These are phyloP conservation scores for Bocquillonia castaneifolia DNA, from an alignment of 441 rosid genomes.

Conservation along the genomic window DNA sequence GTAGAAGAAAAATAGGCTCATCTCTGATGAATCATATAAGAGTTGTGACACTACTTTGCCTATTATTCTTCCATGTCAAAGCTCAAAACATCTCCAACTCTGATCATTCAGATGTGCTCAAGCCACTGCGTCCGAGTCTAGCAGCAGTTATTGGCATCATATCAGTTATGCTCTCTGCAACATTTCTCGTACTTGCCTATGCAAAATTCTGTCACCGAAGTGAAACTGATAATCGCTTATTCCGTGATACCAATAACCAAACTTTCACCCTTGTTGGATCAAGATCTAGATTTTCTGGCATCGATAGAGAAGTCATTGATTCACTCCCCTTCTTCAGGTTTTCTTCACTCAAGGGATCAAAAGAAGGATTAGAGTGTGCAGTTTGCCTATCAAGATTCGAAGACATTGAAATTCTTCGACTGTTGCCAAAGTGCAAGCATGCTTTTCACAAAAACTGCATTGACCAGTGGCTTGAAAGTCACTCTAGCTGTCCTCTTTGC, in stretches of 20 bases:
- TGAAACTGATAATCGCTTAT: not conserved
- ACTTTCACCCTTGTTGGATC: conserved; percentile 22
- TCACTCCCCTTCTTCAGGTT: conserved; percentile 74
- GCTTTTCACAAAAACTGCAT: conserved; percentile 82
- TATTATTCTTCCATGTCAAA: conserved; percentile 24
- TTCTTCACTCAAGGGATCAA: conserved; percentile 57
- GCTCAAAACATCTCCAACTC: conserved; percentile 21
- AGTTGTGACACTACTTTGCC: conserved; percentile 5
- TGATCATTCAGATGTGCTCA: not conserved
- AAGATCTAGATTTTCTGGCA: conserved; percentile 48
- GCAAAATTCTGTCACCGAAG: conserved; percentile 48
- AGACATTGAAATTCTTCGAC: conserved; percentile 48
- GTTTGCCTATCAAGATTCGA: conserved; percentile 67
- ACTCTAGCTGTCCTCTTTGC: conserved; percentile 82
- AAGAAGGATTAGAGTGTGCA: conserved; percentile 71
- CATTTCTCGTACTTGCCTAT: conserved; percentile 59
- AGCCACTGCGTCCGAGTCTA: conserved; percentile 40
- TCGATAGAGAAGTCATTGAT: conserved; percentile 53
- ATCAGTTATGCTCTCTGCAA: conserved; percentile 44
- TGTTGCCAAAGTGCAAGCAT: conserved; percentile 75
- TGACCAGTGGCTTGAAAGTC: conserved; percentile 81
- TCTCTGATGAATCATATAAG: not conserved
- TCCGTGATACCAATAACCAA: not conserved
- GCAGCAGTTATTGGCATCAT: conserved; percentile 46
- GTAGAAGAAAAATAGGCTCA: not conserved